Conservation (phyloP, 768 basidiomycete genomes). For the Phlebiopsis gigantea region DNA sequence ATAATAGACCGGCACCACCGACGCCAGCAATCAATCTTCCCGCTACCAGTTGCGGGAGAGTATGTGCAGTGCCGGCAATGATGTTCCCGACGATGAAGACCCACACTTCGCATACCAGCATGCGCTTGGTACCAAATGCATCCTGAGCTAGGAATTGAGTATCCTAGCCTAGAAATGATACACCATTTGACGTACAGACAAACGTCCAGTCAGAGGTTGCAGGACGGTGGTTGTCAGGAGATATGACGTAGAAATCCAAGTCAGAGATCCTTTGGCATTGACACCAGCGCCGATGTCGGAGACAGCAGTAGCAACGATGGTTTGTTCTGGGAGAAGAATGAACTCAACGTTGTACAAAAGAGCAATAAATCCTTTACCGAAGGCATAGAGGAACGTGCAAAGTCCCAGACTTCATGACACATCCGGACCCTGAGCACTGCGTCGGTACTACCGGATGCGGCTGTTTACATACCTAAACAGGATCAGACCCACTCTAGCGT, state of each 20-base stretch:
- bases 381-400: conserved; percentile 12
- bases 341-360: neutral
- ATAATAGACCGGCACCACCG: conserved; percentile 13
- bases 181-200: conserved; percentile 10
- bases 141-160: neutral
- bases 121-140: conserved; percentile 12
- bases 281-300: conserved; percentile 11
- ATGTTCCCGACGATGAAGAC: conserved; percentile 15
- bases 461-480: conserved; percentile 8
- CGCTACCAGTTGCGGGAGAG: conserved; percentile 12
- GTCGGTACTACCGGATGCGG: no score
- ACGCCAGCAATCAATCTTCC: conserved; percentile 14
- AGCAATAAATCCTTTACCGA: neutral
- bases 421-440: neutral
- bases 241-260: conserved; percentile 16
- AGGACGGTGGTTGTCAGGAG: conserved; percentile 14
- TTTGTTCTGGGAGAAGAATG: conserved; percentile 9
- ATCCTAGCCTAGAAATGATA: neutral
- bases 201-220: conserved; percentile 10
- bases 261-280: conserved; percentile 12
- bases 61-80: conserved; percentile 11
- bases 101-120: conserved; percentile 15
- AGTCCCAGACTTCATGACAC: conserved; percentile 9
- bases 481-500: conserved; percentile 5
- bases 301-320: conserved; percentile 13